Evolutionary conservation across 257 asterid genomes (phyloP).

Genomic region (Lycium ferocissimum): DNA sequence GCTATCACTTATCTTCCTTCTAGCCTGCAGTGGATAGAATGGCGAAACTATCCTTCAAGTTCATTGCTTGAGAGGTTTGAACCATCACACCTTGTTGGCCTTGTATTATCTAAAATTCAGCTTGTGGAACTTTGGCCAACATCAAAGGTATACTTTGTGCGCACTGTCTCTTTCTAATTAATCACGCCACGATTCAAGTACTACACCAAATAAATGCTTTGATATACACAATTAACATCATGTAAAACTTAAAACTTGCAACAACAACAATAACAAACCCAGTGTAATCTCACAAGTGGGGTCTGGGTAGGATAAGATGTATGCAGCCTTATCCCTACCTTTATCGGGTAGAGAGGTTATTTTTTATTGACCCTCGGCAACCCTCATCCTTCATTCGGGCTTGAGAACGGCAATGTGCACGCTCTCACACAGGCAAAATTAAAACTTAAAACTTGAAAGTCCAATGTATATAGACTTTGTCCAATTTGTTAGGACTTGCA

Average conservation of each 20-base stretch:
- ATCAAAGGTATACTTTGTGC: background rate
- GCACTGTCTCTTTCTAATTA: background rate
- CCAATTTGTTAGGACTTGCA: background rate
- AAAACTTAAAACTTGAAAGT: background rate
- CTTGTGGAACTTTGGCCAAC: background rate
- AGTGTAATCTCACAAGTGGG: too few species aligned
- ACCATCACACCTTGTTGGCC: background rate
- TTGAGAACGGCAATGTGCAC: too few species aligned
- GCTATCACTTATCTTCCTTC: background rate
- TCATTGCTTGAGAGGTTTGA: background rate
- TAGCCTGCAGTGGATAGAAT: background rate
- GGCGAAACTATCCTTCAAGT: background rate
- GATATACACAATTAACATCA: background rate
- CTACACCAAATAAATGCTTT: background rate
- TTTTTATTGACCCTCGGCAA: too few species aligned
- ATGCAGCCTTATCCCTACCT: too few species aligned
- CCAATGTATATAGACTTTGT: background rate
- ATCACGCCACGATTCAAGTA: background rate
- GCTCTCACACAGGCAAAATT: too few species aligned
- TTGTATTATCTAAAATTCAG: background rate
- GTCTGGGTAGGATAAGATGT: too few species aligned
- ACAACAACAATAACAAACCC: too few species aligned
- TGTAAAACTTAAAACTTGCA: background rate
- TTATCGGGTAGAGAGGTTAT: too few species aligned
- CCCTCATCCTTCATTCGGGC: too few species aligned